Base-by-base conservation (phyloP, 768 basidiomycete species). In the Mrakia hoshinonis region DNA sequence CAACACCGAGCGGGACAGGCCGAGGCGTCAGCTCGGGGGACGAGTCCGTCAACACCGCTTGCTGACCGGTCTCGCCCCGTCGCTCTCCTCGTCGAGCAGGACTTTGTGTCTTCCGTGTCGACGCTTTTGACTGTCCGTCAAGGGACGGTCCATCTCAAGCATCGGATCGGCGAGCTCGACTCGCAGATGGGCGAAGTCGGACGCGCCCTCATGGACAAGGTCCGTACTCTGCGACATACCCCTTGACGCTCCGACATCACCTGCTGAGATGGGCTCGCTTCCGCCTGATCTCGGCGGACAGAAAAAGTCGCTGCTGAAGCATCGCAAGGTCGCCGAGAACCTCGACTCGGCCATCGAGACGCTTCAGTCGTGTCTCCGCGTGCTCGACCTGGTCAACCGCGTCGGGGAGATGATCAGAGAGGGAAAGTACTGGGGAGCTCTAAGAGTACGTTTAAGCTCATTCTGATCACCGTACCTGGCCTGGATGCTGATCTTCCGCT, bases 301-400 rank as follows among this genome's bases (percentile, higher is more conserved):
- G 85, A 98, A 98, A 82, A 87, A 88, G 67, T 85, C 87, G 4
- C 80, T 98, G 73, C 81, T 98, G 20, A 90, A 95, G 78, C 88
- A 89, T 20, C 91, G 90, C 82, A 91, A 91, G 81, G 94, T 95
- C 0, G 92, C 92, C 4, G 85, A 89, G 12, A 94, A 98, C 80
- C 83, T 99, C 52, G 96, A 99, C 80, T 93, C 97, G 79, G 91
- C 91, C 20, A 93, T 99, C 75, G 96, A 98, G 78, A 91, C 91
- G 10, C 81, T 98, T 15, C 94, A 98, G 80, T 89, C 91, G 18
- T 95, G 91, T 77, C 81, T 99, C 72, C 87, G 92, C 71, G 87
- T 98, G 5, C 82, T 99, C 74, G 96, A 99, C 78, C 87, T 96
- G 72, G 89, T 96, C 18, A 86, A 92, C 79, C 87, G 92, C 54